A percentile compares a stretch with the other conserved stretches of the same genome.
Conservation (phyloP, 495 filamentous ascomycete species). For the Alectoria sarmentosa region DNA sequence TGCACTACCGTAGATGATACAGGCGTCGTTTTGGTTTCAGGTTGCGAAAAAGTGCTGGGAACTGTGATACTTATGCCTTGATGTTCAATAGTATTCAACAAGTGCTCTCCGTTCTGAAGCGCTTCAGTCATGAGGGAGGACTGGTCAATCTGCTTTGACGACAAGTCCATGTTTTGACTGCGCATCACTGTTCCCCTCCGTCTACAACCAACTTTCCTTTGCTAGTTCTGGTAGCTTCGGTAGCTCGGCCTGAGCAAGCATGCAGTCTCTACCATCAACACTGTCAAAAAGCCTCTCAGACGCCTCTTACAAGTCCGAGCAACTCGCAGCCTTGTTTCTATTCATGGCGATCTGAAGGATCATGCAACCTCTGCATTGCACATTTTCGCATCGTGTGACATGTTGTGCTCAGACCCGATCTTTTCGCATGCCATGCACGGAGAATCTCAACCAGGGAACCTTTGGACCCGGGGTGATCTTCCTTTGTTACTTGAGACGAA, state of each 20-base stretch:
- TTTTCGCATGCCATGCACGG: neutral
- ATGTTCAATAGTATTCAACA: neutral
- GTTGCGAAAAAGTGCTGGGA: neutral
- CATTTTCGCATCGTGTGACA: neutral
- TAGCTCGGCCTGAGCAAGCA: neutral
- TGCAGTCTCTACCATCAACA: neutral
- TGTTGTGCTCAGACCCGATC: neutral
- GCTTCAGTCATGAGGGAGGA: neutral
- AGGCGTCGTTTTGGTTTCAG: neutral
- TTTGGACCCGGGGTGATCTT: neutral
- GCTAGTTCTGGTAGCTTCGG: neutral
- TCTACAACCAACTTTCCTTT: neutral
- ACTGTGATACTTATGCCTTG: neutral
- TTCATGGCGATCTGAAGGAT: neutral
- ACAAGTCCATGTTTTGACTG: neutral
- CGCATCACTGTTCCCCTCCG: neutral
- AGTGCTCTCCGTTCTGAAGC: neutral
- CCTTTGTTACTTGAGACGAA: neutral
- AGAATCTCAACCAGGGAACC: neutral
- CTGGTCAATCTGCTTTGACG: neutral
- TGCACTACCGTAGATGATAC: neutral
- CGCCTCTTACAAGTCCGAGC: neutral
- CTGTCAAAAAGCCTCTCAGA: neutral
- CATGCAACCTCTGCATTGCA: neutral
- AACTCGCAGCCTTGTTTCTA: neutral